phyloP scores from a whole-genome alignment of 2,329 filamentous ascomycete species.

The Penicillium sp. region DNA sequence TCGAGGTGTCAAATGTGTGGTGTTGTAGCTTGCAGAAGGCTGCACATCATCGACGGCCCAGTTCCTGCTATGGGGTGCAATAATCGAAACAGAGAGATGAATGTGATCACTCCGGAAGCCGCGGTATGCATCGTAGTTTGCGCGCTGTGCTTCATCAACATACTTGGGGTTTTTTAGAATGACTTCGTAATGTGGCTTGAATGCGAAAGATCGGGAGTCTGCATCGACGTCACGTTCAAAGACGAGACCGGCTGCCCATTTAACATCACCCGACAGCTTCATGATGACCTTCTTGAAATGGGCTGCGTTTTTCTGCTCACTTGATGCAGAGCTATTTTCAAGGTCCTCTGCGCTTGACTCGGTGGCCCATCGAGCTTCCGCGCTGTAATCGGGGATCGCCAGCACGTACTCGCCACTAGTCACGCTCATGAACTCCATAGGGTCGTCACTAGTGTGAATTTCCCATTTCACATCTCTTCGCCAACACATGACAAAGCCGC shows the following conservation, averaged over 20 bases:
- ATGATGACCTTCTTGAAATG: conserved; percentile 97
- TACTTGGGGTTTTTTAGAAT: conserved; percentile 74
- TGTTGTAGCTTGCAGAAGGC: conserved; percentile 87
- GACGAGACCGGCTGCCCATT: conserved; percentile 83
- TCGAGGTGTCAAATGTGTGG: conserved; percentile 84
- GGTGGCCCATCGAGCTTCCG: conserved; percentile 66
- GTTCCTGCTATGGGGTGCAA: conserved; percentile 78
- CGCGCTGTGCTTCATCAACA: conserved; percentile 53
- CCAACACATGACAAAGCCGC: conserved; percentile 98
- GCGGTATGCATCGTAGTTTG: conserved; percentile 80
- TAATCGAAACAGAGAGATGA: conserved; percentile 85
- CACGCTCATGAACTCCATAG: conserved; percentile 89
- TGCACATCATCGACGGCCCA: conserved; percentile 72
- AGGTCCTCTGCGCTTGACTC: conserved; percentile 45
- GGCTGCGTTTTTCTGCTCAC: conserved; percentile 64
- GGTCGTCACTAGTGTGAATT: conserved; percentile 77
- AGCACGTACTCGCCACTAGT: conserved; percentile 93
- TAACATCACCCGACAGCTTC: conserved; percentile 95
- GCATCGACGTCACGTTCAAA: conserved; percentile 78
- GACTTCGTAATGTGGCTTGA: conserved; percentile 87
- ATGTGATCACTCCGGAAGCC: conserved; percentile 98
- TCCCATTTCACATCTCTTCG: conserved; percentile 86
- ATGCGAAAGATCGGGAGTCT: conserved; percentile 73
- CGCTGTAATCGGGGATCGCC: conserved; percentile 87
- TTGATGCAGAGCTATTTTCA: conserved; percentile 57